Percentiles rank a stretch among this genome's conserved stretches.
These are phyloP conservation scores for Penicillium herquei DNA, from an alignment of 495 filamentous ascomycete species.

Conservation along the genomic window DNA sequence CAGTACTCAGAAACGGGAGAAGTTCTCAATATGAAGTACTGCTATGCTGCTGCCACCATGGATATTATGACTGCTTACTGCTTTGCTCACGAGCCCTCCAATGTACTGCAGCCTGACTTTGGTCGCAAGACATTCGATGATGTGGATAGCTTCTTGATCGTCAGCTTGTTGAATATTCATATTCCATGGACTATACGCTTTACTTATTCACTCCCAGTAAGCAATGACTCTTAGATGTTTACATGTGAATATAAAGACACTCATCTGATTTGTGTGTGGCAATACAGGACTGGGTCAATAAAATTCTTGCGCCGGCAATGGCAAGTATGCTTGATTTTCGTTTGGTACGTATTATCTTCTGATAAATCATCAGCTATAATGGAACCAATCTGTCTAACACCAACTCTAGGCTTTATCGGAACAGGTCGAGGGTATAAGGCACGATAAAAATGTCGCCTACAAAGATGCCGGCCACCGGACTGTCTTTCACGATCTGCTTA, in stretches of 20 bases:
- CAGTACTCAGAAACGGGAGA: neutral
- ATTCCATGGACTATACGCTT: neutral
- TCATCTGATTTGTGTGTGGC: neutral
- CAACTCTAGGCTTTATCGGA: neutral
- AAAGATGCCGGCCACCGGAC: neutral
- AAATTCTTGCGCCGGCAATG: neutral
- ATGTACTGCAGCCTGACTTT: neutral
- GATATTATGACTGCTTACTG: constrained; percentile 1
- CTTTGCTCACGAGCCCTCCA: neutral
- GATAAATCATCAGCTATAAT: too few relatives aligned
- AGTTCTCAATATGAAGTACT: neutral
- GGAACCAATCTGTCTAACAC: neutral
- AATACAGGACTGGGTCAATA: neutral
- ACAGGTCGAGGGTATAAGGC: neutral
- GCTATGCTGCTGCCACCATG: neutral
- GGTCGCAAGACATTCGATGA: neutral
- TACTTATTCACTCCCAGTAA: neutral
- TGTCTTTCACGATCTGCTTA: neutral
- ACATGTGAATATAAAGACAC: neutral
- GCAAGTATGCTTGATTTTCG: neutral
- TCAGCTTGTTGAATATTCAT: neutral
- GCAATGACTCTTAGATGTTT: too few relatives aligned
- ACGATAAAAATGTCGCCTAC: neutral
- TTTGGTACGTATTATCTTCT: neutral
- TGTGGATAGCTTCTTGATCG: neutral